Percentiles rank a stretch among this genome's conserved stretches.
Evolutionary conservation across 2,329 filamentous ascomycete genomes (phyloP).

Genomic region (Ceratocystis alfenasii): DNA sequence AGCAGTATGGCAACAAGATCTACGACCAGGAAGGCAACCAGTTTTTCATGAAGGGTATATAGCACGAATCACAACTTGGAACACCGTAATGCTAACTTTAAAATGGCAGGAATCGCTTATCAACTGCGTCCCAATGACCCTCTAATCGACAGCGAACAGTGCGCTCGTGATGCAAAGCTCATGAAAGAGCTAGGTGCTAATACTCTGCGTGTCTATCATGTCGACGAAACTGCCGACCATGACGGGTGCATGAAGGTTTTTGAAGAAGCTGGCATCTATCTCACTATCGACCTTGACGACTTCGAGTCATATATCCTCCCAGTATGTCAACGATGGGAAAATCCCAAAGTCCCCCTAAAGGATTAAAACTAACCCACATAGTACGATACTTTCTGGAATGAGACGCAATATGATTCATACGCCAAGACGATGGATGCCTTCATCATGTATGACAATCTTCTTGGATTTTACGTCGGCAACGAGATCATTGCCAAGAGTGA

Average conservation of each 20-base stretch:
- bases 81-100: conserved; percentile 14
- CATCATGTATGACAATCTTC: conserved; percentile 63
- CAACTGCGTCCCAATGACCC: conserved; percentile 52
- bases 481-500: conserved; percentile 60
- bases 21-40: conserved; percentile 70
- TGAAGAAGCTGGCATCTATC: conserved; percentile 67
- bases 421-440: conserved; percentile 65
- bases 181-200: conserved; percentile 77
- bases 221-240: conserved; percentile 60
- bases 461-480: conserved; percentile 80
- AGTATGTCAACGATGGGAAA: conserved; percentile 31
- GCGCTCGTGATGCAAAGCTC: conserved; percentile 58
- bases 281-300: conserved; percentile 72
- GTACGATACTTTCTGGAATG: conserved; percentile 56
- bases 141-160: conserved; percentile 63
- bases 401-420: conserved; percentile 57
- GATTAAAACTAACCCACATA: conserved; percentile 27
- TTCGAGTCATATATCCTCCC: conserved; percentile 57
- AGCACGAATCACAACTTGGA: background rate
- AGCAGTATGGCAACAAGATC: conserved; percentile 64
- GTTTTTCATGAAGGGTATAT: conserved; percentile 74
- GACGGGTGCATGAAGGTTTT: conserved; percentile 71
- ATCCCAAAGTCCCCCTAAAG: background rate
- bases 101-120: conserved; percentile 56
- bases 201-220: conserved; percentile 78